phyloP scores from a whole-genome alignment of 2,329 filamentous ascomycete species.

The Sclerotinia trifoliorum region DNA sequence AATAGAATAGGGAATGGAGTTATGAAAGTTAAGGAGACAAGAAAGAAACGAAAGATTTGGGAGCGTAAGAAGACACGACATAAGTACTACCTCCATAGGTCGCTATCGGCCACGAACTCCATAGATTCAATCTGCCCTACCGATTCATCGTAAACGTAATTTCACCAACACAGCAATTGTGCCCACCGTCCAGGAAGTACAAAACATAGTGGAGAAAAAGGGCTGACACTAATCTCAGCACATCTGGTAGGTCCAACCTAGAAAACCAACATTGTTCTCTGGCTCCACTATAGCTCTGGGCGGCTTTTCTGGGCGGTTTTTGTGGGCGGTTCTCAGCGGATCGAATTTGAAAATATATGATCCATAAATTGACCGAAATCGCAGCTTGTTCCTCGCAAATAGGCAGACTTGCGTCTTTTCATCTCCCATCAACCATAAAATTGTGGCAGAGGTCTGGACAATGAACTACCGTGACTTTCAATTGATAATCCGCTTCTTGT shows the following conservation, averaged over 20 bases:
- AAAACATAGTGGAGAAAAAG: slow-evolving; percentile 13
- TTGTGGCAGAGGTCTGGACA: not conserved
- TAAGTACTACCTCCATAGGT: slow-evolving; percentile 1
- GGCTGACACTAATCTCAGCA: slow-evolving; percentile 4
- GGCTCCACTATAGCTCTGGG: slow-evolving; percentile 9
- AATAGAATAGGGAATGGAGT: not conserved
- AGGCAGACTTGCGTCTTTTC: not conserved
- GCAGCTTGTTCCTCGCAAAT: not conserved
- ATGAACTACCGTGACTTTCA: not conserved
- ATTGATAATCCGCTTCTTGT: slow-evolving; percentile 1
- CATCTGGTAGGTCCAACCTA: not conserved
- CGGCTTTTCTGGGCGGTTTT: not conserved
- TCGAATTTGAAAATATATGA: not conserved
- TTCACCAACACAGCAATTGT: slow-evolving; percentile 7
- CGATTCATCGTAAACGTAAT: slow-evolving; percentile 8
- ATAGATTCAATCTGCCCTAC: slow-evolving; percentile 10
- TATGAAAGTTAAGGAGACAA: not conserved
- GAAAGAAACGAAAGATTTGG: not conserved
- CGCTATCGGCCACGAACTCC: slow-evolving; percentile 1
- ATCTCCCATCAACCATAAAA: not conserved
- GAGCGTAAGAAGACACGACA: not conserved
- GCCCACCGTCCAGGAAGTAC: slow-evolving; percentile 5
- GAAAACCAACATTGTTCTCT: slow-evolving; percentile 8
- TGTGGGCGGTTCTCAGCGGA: not conserved
- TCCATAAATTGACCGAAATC: slow-evolving; percentile 5